Evolutionary conservation across 495 filamentous ascomycete genomes (phyloP).

Genomic region (Neurospora sp.): DNA sequence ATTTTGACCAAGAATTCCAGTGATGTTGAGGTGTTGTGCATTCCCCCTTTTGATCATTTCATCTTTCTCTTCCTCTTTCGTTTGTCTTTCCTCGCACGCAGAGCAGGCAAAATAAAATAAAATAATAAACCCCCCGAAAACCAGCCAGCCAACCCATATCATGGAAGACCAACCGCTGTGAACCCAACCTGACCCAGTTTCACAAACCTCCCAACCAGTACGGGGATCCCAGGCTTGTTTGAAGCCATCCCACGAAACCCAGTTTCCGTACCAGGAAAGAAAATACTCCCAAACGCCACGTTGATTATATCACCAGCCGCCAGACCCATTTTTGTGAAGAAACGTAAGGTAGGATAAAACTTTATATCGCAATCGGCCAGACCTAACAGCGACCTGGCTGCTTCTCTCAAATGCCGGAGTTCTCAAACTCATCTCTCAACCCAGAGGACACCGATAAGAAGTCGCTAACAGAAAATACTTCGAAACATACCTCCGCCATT

Average conservation of each 20-base stretch:
- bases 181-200: neutral
- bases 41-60: neutral
- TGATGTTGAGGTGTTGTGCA: neutral
- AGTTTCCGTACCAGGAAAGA: neutral
- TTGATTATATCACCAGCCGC: constrained; percentile 2
- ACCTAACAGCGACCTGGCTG: neutral
- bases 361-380: neutral
- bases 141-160: neutral
- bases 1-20: neutral
- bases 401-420: neutral
- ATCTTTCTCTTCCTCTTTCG: neutral
- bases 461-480: neutral
- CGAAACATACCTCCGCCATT: neutral
- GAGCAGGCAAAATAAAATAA: neutral
- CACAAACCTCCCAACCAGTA: neutral
- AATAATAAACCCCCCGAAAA: neutral
- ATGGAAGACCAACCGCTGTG: neutral
- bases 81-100: neutral
- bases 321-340: constrained; percentile 5
- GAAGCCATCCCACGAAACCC: neutral
- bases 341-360: constrained; percentile 1
- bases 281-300: constrained; percentile 1
- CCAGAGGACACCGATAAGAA: neutral
- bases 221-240: neutral
- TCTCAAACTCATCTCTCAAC: neutral